Conservation (phyloP, 768 basidiomycete species). For the Naganishia vaughanmartiniae region DNA sequence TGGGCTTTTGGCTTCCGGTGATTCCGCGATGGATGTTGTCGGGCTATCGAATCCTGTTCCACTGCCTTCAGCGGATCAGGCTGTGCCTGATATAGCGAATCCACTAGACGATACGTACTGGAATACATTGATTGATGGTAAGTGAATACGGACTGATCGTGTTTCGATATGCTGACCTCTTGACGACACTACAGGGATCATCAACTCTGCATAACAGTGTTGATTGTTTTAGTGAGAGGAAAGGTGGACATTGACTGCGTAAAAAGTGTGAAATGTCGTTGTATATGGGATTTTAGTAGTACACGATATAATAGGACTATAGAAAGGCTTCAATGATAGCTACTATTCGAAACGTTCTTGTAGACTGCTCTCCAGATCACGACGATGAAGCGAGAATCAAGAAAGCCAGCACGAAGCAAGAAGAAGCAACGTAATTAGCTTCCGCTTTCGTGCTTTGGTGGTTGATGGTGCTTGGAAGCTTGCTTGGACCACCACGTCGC, state of each 20-base stretch:
- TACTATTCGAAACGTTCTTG: too few species aligned
- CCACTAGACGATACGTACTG: constrained; percentile 50
- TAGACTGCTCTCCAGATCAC: too few species aligned
- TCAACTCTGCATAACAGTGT: constrained; percentile 8
- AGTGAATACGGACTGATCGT: constrained; percentile 20
- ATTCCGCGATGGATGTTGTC: constrained; percentile 16
- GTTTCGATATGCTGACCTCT: not conserved
- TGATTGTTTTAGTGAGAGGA: not conserved
- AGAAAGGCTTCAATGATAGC: not conserved
- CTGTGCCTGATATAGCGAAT: constrained; percentile 19
- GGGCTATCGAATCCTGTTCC: constrained; percentile 14
- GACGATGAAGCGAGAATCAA: too few species aligned
- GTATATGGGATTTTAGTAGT: not conserved
- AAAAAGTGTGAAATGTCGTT: not conserved
- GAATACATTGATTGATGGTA: constrained; percentile 52
- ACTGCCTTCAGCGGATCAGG: constrained; percentile 23
- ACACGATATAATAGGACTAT: not conserved
- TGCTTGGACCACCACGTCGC: too few species aligned
- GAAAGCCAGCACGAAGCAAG: too few species aligned
- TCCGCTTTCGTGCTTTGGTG: too few species aligned
- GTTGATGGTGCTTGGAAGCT: too few species aligned
- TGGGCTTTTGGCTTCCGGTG: constrained; percentile 19
- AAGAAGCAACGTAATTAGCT: too few species aligned
- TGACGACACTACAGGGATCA: not conserved
- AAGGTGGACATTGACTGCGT: not conserved